Evolutionary conservation across 306 rosid genomes (phyloP), one percentile per base, ranked within the genome.

Genomic region (Canavalia ensiformis): DNA sequence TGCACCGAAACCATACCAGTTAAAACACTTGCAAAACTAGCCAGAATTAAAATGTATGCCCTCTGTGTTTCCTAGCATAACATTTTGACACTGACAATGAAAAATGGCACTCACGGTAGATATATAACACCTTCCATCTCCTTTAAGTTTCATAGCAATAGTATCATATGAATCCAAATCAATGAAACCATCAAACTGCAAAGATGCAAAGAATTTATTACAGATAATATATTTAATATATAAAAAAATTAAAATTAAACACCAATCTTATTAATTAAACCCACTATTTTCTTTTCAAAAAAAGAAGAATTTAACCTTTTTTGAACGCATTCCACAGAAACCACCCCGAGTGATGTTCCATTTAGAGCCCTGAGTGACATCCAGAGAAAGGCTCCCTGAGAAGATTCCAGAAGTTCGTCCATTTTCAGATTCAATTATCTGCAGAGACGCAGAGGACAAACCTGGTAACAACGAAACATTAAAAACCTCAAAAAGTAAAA

Each of bases 311-410:
- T 18, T 42, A 55, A 91, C 97, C 98, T 90, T 91, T 84, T 90
- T 94, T 31, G 98, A 94, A 42, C 97, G 94, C 98, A 94, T 94
- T 81, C 98, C 97, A 66, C 97, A 94, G 76, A 92, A 94, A 31
- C 98, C 98, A 85, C 97, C 78, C 30, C 98, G 84, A 56, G 52
- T 25, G 39, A 94, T 87, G 39, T 81, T 94, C 97, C 92, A 94
- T 72, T 87, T 92, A 71, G 97, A 72, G 37, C 78, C 94, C 75
- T 71, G 88, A 75, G 84, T 52, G 33, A 91, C 90, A 86, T 92
- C 92, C 68, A 88, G 83, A 13, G 97, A 92, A 78, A 94, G 98
- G 79, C 85, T 88, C 31, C 98, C 98, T 8, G 91, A 92, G 89
- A 94, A 94, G 54, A 91, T 74, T 78, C 98, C 98, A 88, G 78